Evolutionary conservation across 257 asterid species (phyloP).

Genomic region (Sherardia arvensis): DNA sequence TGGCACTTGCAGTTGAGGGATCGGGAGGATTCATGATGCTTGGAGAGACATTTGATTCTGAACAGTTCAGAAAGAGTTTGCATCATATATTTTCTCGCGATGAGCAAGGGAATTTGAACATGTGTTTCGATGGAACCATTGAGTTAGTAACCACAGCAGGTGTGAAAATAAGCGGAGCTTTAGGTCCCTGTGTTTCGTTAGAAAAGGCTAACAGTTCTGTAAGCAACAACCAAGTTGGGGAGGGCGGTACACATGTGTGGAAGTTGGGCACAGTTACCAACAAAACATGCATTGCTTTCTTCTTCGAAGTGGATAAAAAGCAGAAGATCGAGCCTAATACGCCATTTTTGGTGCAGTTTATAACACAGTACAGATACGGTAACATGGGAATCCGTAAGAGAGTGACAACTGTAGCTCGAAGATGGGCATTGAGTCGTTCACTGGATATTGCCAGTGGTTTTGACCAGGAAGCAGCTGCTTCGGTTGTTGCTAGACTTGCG

Average conservation of each 20-base stretch:
- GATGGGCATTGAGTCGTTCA: conserved; percentile 73
- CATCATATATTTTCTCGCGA: conserved; percentile 53
- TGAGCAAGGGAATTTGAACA: conserved; percentile 46
- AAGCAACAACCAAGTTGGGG: conserved; percentile 54
- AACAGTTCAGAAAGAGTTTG: conserved; percentile 69
- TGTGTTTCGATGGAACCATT: conserved; percentile 80
- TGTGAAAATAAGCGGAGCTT: conserved; percentile 79
- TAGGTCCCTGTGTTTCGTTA: conserved; percentile 74
- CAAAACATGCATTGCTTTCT: conserved; percentile 79
- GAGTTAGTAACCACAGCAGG: conserved; percentile 74
- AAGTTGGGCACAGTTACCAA: conserved; percentile 57
- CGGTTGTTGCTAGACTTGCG: conserved; percentile 86
- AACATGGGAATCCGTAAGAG: conserved; percentile 68
- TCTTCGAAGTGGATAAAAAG: conserved; percentile 61
- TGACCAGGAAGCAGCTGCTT: conserved; percentile 95
- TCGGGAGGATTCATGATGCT: conserved; percentile 88
- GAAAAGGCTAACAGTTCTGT: conserved; percentile 51
- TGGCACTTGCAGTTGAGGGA: conserved; percentile 54
- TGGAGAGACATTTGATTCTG: conserved; percentile 75
- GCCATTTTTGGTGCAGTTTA: conserved; percentile 76
- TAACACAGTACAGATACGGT: conserved; percentile 63
- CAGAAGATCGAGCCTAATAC: conserved; percentile 61
- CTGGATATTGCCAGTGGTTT: conserved; percentile 77
- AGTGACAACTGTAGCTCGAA: conserved; percentile 87
- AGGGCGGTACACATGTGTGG: conserved; percentile 81